Evolutionary conservation across 2,329 filamentous ascomycete genomes (phyloP), one percentile per base, ranked within the genome.

Genomic region (Aplosporella prunicola): DNA sequence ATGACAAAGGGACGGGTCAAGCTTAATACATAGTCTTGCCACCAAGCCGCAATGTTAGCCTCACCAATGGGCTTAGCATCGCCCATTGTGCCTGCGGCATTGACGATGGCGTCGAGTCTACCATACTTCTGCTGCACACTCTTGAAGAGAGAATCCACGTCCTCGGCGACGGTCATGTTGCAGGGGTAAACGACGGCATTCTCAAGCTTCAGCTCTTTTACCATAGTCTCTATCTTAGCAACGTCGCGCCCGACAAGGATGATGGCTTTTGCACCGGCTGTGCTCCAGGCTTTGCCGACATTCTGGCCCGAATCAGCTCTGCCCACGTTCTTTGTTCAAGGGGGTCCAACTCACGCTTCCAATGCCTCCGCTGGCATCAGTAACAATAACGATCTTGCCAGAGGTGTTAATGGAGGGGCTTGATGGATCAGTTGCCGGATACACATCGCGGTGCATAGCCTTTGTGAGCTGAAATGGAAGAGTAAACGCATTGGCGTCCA

Each of bases 271-370:
- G 52, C 54, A 11, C 44, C 42, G 9, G 51, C 54, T 22, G 39
- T 27, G 11, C 47, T 37, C 50, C 55, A 58, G n/a, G 49, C 47
- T 41, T 42, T 41, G 14, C 52, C 54, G 27, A 50, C 42, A 14
- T 40, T 42, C 46, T 49, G 24, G n/a, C n/a, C 14, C 13, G 26
- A n/a, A n/a, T n/a, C n/a, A n/a, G n/a, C n/a, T n/a, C n/a, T n/a
- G n/a, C n/a, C n/a, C n/a, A n/a, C n/a, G n/a, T n/a, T n/a, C n/a
- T n/a, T n/a, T n/a, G n/a, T n/a, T n/a, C n/a, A n/a, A n/a, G n/a
- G n/a, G n/a, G n/a, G n/a, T n/a, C n/a, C n/a, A n/a, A n/a, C 40
- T 5, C 39, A 56, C 55, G 16, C 39, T 48, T 9, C 56, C 56
- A 20, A 60, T 23, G 20, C 58, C 57, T 23, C 48, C 41, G 33